Conservation (phyloP, 2,329 filamentous ascomycete species). For the Graphilbum fragrans region DNA sequence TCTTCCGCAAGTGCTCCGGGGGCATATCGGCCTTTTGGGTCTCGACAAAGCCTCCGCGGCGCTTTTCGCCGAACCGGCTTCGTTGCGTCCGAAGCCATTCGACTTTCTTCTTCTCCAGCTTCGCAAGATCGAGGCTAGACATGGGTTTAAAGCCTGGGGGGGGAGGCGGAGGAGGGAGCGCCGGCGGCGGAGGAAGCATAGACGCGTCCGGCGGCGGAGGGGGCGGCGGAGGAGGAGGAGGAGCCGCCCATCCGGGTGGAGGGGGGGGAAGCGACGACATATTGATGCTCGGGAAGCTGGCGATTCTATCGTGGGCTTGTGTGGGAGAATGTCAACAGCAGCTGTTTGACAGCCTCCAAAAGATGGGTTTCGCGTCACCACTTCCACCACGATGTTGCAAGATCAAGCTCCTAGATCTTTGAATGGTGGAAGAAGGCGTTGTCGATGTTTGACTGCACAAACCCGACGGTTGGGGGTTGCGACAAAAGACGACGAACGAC, state of each 20-base stretch:
- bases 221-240: conserved; percentile 35
- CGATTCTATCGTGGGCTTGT: not conserved
- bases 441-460: too few relatives aligned
- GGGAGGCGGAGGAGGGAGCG: conserved; percentile 53
- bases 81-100: conserved; percentile 91
- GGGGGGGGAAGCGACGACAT: conserved; percentile 26
- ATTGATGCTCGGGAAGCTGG: not conserved
- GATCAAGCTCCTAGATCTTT: too few relatives aligned
- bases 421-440: too few relatives aligned
- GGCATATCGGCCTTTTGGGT: conserved; percentile 99
- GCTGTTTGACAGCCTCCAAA: not conserved
- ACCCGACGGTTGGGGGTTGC: too few relatives aligned
- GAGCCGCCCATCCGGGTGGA: conserved; percentile 43
- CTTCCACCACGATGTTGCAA: too few relatives aligned
- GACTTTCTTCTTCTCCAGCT: conserved; percentile 97
- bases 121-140: conserved; percentile 73
- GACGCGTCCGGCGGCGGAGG: conserved; percentile 32
- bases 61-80: conserved; percentile 91
- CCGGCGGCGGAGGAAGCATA: conserved; percentile 40
- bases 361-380: not conserved
- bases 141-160: conserved; percentile 77
- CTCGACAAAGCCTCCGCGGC: conserved; percentile 91
- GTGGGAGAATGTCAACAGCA: not conserved
- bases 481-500: too few relatives aligned
- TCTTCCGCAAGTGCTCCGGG: conserved; percentile 94